A percentile compares a stretch with the other conserved stretches of the same genome.
Conservation (phyloP, 345 rosid genomes). For the Eucalyptus coolabah region DNA sequence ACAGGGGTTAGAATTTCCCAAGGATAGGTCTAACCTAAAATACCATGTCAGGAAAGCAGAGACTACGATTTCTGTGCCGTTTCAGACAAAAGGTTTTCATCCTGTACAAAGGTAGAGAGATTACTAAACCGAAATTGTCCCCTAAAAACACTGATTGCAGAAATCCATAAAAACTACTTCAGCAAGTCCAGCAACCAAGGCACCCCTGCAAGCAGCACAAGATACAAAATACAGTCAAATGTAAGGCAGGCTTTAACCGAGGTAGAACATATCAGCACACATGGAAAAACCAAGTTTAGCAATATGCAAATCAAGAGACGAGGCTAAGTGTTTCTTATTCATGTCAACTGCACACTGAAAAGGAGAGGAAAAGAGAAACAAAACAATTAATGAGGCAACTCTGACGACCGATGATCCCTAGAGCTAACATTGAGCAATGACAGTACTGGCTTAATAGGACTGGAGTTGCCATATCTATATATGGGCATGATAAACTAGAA, state of each 20-base stretch:
- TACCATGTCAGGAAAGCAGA: background rate
- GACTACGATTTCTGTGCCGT: background rate
- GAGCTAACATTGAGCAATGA: background rate
- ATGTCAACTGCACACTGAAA: background rate
- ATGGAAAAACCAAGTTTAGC: background rate
- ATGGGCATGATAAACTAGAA: background rate
- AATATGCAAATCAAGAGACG: background rate
- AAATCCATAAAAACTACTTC: background rate
- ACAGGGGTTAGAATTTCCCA: slow-evolving; percentile 2
- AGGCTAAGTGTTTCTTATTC: background rate
- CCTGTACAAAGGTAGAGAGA: slow-evolving; percentile 2
- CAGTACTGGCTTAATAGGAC: background rate
- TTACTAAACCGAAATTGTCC: background rate
- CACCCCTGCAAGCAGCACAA: background rate
- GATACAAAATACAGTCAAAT: background rate
- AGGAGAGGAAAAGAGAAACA: background rate
- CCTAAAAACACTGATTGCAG: background rate
- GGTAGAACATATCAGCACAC: background rate
- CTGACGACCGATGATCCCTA: background rate
- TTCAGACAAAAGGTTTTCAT: background rate
- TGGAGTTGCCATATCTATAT: background rate
- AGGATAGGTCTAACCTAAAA: slow-evolving; percentile 1
- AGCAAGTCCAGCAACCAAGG: background rate
- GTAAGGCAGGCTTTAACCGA: background rate
- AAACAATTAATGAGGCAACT: background rate